Percentiles rank a stretch among this genome's conserved stretches.
phyloP scores from a whole-genome alignment of 176 grass and related monocot genomes.

The Poa annua region DNA sequence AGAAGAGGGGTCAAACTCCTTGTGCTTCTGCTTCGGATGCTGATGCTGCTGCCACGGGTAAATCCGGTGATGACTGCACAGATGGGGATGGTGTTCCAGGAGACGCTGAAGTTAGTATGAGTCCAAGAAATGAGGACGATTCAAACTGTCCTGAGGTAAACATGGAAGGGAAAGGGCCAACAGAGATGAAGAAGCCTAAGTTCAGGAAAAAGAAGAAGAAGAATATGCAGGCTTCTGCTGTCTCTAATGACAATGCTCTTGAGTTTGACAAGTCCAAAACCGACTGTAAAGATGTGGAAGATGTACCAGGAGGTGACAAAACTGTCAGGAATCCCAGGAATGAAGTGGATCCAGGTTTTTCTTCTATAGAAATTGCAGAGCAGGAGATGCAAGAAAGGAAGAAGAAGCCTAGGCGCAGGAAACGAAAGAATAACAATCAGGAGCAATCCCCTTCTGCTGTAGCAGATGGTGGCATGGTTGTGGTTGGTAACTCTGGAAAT shows the following conservation, averaged over 20 bases:
- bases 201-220: background rate
- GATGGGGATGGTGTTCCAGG: background rate
- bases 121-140: slow-evolving; percentile 27
- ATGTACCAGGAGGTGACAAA: background rate
- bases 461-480: background rate
- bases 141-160: background rate
- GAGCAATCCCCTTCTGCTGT: background rate
- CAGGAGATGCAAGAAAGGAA: slow-evolving; percentile 4
- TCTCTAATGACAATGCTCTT: slow-evolving; percentile 10
- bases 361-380: background rate
- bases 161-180: background rate
- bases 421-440: slow-evolving; percentile 15
- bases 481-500: slow-evolving; percentile 28
- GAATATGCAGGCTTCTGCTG: background rate
- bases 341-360: background rate
- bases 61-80: slow-evolving; percentile 12
- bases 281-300: background rate
- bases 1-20: slow-evolving; percentile 10
- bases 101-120: slow-evolving; percentile 19
- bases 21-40: background rate
- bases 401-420: slow-evolving; percentile 15
- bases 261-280: slow-evolving; percentile 16
- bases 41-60: background rate
- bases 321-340: background rate
- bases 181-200: background rate